A percentile compares a stretch with the other conserved stretches of the same genome.
These are phyloP conservation scores for Heterobasidion irregulare DNA, from an alignment of 1,284 basidiomycete genomes.

Conservation along the genomic window DNA sequence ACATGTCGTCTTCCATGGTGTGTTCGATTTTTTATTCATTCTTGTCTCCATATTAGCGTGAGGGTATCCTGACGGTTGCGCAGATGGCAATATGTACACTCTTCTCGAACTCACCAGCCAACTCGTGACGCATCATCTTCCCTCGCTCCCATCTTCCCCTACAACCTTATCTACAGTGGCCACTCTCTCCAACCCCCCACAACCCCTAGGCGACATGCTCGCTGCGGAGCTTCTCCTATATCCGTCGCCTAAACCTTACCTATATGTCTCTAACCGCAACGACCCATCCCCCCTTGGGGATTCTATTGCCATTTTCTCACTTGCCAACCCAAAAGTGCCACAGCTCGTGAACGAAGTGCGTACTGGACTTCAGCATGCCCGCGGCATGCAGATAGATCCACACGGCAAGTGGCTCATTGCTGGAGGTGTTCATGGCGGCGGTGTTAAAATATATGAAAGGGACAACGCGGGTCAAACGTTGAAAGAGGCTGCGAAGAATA, in stretches of 20 bases:
- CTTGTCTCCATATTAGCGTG: not conserved
- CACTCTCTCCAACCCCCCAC: conserved; percentile 37
- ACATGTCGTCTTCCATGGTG: conserved; percentile 56
- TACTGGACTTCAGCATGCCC: conserved; percentile 22
- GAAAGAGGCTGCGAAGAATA: conserved; percentile 13
- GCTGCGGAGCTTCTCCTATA: conserved; percentile 54
- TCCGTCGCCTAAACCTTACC: conserved; percentile 30
- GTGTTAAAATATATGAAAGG: conserved; percentile 24
- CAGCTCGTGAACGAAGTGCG: conserved; percentile 17
- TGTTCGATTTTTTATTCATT: conserved; percentile 13
- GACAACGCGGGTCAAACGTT: conserved; percentile 15
- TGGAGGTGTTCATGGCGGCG: conserved; percentile 21
- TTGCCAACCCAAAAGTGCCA: conserved; percentile 2
- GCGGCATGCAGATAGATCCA: conserved; percentile 20
- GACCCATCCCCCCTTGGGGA: conserved; percentile 54
- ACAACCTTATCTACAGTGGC: conserved; percentile 32
- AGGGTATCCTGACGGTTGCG: not conserved
- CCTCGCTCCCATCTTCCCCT: conserved; percentile 29
- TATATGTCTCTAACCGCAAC: conserved; percentile 60
- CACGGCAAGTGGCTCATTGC: conserved; percentile 17
- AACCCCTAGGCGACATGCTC: conserved; percentile 30
- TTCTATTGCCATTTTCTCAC: conserved; percentile 46
- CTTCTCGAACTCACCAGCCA: conserved; percentile 55
- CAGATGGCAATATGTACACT: conserved; percentile 54
- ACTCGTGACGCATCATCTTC: conserved; percentile 43